These are phyloP conservation scores for Neolentinus lepideus DNA, from an alignment of 1,284 basidiomycete genomes.

Conservation along the genomic window DNA sequence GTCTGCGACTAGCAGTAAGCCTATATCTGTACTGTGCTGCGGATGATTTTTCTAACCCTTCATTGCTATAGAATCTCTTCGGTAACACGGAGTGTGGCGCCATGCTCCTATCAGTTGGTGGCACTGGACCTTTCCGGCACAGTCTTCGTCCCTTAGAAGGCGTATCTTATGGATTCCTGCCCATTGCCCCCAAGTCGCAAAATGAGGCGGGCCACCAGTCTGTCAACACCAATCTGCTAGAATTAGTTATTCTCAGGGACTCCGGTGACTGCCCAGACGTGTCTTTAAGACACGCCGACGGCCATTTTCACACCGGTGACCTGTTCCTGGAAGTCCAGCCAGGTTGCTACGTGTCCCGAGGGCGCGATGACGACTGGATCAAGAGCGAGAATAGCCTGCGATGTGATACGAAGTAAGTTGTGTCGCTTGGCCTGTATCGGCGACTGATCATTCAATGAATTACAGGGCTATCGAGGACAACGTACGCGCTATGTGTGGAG, in stretches of 20 bases:
- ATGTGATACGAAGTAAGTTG: constrained; percentile 60
- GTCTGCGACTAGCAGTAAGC: constrained; percentile 48
- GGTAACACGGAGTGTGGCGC: constrained; percentile 68
- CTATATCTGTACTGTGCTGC: constrained; percentile 9
- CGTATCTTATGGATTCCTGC: constrained; percentile 51
- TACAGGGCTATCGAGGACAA: constrained; percentile 64
- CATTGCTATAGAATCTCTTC: constrained; percentile 48
- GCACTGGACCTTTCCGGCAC: constrained; percentile 33
- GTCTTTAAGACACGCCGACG: constrained; percentile 50
- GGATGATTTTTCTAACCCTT: constrained; percentile 7
- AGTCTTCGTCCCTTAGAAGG: constrained; percentile 48
- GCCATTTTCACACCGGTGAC: constrained; percentile 69
- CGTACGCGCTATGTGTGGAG: constrained; percentile 43
- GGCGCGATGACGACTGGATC: constrained; percentile 74
- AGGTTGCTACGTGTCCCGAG: constrained; percentile 53
- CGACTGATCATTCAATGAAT: constrained; percentile 1
- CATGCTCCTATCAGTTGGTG: constrained; percentile 49
- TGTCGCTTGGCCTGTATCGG: not conserved
- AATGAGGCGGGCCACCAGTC: constrained; percentile 41
- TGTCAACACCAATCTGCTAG: constrained; percentile 42
- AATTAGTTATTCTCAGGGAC: constrained; percentile 55
- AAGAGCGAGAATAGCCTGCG: constrained; percentile 67
- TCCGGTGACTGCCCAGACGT: constrained; percentile 60
- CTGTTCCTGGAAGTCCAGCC: constrained; percentile 53
- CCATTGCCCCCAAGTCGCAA: constrained; percentile 31